Evolutionary conservation across 352 stramenopile species (phyloP).

Genomic region (Phytophthora tubulina): DNA sequence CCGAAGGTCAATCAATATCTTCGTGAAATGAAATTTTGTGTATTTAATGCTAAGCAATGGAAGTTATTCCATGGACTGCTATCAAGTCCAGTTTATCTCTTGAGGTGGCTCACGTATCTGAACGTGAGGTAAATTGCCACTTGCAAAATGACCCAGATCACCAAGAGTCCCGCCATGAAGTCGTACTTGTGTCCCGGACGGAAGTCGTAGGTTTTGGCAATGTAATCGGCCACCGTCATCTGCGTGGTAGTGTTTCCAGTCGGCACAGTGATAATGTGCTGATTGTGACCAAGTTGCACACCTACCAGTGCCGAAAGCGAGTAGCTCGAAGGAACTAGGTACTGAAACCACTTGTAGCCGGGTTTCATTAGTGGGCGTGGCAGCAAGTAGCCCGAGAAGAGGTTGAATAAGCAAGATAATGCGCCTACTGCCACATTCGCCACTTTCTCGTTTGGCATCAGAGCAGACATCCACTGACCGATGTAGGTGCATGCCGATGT

Average conservation of each 20-base stretch:
- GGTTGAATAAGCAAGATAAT: conserved; percentile 45
- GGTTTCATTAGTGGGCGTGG: conserved; percentile 1
- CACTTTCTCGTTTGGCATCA: conserved; percentile 2
- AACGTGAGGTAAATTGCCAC: conserved; percentile 44
- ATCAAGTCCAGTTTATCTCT: conserved; percentile 45
- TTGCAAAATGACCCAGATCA: conserved; percentile 28
- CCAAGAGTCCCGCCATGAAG: conserved; percentile 47
- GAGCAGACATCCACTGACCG: not conserved
- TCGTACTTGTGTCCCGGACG: conserved; percentile 43
- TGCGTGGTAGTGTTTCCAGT: not conserved
- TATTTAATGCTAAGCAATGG: too few relatives aligned
- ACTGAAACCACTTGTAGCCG: conserved; percentile 63
- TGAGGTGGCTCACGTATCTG: conserved; percentile 54
- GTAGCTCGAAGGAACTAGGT: conserved; percentile 61
- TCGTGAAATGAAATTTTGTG: too few relatives aligned
- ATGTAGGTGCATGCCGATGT: not conserved
- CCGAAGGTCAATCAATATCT: too few relatives aligned
- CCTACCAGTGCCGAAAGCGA: conserved; percentile 45
- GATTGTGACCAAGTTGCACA: conserved; percentile 38
- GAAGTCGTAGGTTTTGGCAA: conserved; percentile 52
- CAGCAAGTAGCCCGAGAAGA: conserved; percentile 45
- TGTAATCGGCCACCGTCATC: conserved; percentile 5
- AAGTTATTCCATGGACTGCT: not conserved
- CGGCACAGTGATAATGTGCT: conserved; percentile 17
- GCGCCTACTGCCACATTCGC: conserved; percentile 39